Base-by-base conservation (phyloP, 2,329 filamentous ascomycete genomes). In the Aplosporella prunicola region DNA sequence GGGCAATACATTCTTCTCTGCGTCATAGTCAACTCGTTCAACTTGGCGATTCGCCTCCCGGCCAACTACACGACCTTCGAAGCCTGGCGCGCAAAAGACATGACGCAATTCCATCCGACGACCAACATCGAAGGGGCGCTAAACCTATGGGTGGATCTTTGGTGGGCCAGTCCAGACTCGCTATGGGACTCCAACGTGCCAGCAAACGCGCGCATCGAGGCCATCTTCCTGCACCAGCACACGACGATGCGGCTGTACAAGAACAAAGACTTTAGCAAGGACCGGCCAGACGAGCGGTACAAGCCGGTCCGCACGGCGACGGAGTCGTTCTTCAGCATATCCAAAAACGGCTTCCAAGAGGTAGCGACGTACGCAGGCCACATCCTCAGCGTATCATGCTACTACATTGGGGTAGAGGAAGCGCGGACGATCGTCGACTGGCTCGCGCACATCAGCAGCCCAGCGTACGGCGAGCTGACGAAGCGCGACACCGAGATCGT, bases 1-100 rank as follows among this genome's bases (percentile, higher is more conserved):
- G 38, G 38, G 11, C 38, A 40, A 11, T 27, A 35, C 9, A 35
- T 40, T 23, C 31, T 40, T n/a, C 38, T 40, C n/a, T 34, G 25
- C 26, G 38, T 35, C 26, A 40, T 40, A 9, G 17, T 34, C 14
- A 22, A 40, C 13, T 20, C 38, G 11, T 35, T 30, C 26, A 40
- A 35, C 22, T 16, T 20, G n/a, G 38, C 38, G 20, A 15, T 20
- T 14, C 28, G 18, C 8, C 25, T 35, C 8, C 38, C 32, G 8
- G 27, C 20, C 9, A 35, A 35, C 6, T 40, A 40, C 20, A 16
- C 20, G 5, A 25, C 32, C 4, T 24, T 35, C 9, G 32, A 34
- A 11, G 38, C 20, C 8, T 40, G 37, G 37, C 18, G 35, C 17
- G 15, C 20, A 3, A 14, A 32, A 8, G 32, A 40, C n/a, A 40